These are phyloP conservation scores for Maudiozyma pseudohumilis DNA, from an alignment of 805 yeast species.

Conservation along the genomic window DNA sequence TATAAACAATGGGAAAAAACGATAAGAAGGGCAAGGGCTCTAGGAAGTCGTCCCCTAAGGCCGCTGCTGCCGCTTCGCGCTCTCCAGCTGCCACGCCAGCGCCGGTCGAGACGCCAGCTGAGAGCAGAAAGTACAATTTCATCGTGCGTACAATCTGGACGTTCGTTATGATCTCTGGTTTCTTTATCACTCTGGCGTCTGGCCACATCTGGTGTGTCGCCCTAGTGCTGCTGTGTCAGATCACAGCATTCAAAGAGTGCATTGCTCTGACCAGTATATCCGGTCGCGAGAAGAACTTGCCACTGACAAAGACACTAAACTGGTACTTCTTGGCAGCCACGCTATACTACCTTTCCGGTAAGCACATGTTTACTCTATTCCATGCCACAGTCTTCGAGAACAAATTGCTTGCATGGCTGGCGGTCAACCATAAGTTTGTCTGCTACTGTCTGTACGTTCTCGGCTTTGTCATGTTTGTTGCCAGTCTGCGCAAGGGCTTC, in stretches of 20 bases:
- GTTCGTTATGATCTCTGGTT: conserved; percentile 72
- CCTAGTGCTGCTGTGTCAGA: conserved; percentile 63
- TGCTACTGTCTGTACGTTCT: conserved; percentile 74
- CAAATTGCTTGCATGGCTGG: conserved; percentile 43
- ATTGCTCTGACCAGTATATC: conserved; percentile 76
- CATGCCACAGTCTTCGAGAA: conserved; percentile 31
- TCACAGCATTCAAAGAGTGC: conserved; percentile 83
- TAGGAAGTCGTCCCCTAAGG: conserved; percentile 1
- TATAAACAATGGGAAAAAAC: too few species aligned
- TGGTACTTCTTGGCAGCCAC: conserved; percentile 91
- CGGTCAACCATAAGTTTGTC: conserved; percentile 72
- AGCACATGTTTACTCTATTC: conserved; percentile 63
- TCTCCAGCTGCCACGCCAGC: neutral
- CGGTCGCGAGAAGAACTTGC: conserved; percentile 71
- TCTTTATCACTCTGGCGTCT: conserved; percentile 59
- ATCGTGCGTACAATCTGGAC: conserved; percentile 89
- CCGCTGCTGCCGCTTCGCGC: neutral
- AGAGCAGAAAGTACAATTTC: conserved; percentile 34
- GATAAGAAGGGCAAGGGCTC: neutral
- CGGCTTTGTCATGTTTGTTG: conserved; percentile 85
- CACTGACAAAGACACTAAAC: conserved; percentile 71
- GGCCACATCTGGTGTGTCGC: conserved; percentile 80
- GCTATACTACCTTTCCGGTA: conserved; percentile 82
- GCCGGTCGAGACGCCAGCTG: conserved; percentile 6
- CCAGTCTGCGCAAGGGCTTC: conserved; percentile 79